Base-by-base conservation (phyloP, 805 yeast genomes). In the Saturnispora dispora region DNA sequence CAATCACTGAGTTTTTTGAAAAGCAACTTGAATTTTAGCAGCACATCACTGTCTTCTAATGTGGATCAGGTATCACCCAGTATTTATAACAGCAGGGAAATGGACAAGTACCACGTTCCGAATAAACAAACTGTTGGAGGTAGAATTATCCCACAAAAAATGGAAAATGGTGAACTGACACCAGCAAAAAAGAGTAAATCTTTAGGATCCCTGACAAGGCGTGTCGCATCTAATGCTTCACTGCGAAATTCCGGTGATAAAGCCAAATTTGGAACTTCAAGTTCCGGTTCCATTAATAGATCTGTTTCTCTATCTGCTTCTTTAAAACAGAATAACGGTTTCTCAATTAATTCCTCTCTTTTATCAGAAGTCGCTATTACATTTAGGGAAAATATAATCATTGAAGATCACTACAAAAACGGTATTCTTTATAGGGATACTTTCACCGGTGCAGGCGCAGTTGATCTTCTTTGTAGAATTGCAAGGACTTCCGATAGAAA, bases 381-480 rank as follows among this genome's bases (percentile, higher is more conserved):
- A 23, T 88, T 91, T 66, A 79, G 81, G 56, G 87, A 83, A 53
- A 71, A 81, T 22, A 76, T 89, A 30, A 78, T 78, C 22, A 64
- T 86, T 13, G 85, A 89, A 2, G 88, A 88, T 53, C 81, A 87
- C 56, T 85, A 84, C 63, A 93, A 91, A 63, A 91, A 90, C 69
- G 96, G 96, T 17, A 75, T 90, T 58, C 85, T 88, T 55, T 91
- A 89, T 67, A 85, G 95, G 63, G 95, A 90, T 63, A 83, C 97
- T 0, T 93, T 93, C 62, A 85, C 96, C 0, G 99, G 99, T 33
- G 75, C 87, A 22, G 93, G 88, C 67, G 96, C 98, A 0, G 96
- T 93, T 30, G 96, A 89, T 65, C 77, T 83, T n/a, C 81, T 93
- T 53, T 83, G 95, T 52, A 75, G 83, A 52, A 85, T 93, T 49